These are phyloP conservation scores for Bullera alba DNA, from an alignment of 768 basidiomycete genomes.

Conservation along the genomic window DNA sequence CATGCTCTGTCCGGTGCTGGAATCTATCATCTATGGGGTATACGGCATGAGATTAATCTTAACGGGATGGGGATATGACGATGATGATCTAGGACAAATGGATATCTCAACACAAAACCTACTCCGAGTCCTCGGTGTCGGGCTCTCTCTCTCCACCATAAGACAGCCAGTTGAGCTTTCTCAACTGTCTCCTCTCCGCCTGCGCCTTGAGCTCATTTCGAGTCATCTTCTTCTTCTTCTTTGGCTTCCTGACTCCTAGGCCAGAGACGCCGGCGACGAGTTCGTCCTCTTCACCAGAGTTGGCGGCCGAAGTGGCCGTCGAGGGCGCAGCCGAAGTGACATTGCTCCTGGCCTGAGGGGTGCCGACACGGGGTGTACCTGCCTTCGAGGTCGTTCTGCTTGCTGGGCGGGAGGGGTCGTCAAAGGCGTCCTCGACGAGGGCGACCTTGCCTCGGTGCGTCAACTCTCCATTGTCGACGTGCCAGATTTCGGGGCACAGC, in stretches of 20 bases:
- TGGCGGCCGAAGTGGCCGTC: conserved; percentile 43
- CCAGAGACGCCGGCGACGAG: conserved; percentile 33
- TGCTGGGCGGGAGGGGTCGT: conserved; percentile 61
- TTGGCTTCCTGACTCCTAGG: conserved; percentile 46
- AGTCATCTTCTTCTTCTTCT: conserved; percentile 75
- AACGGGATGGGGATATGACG: too few species aligned
- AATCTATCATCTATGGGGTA: too few species aligned
- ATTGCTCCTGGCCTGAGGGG: conserved; percentile 61
- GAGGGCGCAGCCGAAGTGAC: conserved; percentile 45
- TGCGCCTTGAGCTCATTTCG: conserved; percentile 64
- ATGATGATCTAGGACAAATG: too few species aligned
- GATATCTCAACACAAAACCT: too few species aligned
- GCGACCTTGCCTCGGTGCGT: conserved; percentile 82
- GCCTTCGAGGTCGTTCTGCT: conserved; percentile 64
- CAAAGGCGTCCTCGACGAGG: conserved; percentile 75
- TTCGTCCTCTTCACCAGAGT: conserved; percentile 26
- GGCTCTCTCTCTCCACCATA: conserved; percentile 55
- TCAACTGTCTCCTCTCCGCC: conserved; percentile 72
- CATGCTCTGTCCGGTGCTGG: too few species aligned
- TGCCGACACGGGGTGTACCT: conserved; percentile 53
- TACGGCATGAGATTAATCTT: too few species aligned
- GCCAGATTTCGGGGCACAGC: conserved; percentile 79
- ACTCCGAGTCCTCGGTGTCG: neutral
- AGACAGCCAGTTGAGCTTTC: conserved; percentile 76
- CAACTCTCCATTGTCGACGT: conserved; percentile 76